Evolutionary conservation across 352 stramenopile genomes (phyloP).

Genomic region (Phytopythium sindhum): DNA sequence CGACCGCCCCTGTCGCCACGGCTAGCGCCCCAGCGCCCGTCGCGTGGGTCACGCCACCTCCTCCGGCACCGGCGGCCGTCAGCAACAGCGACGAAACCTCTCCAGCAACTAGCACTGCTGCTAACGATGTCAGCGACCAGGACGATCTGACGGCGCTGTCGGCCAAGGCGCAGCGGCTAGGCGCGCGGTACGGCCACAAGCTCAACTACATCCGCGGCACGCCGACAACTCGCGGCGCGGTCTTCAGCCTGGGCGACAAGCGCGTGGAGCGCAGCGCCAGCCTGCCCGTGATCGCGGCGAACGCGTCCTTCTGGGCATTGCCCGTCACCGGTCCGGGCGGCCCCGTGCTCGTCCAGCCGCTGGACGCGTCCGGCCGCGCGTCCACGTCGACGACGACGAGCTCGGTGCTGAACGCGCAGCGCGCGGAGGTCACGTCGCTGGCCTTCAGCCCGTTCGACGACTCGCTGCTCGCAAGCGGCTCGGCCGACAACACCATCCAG

Average conservation of each 20-base stretch:
- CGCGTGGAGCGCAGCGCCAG: slow-evolving; percentile 31
- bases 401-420: slow-evolving; percentile 63
- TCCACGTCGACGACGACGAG: slow-evolving; percentile 17
- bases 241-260: slow-evolving; percentile 54
- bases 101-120: too few relatives aligned
- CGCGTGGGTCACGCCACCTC: slow-evolving; percentile 15
- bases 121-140: background rate
- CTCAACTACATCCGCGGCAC: slow-evolving; percentile 78
- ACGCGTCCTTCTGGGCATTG: slow-evolving; percentile 49
- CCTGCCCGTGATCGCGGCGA: slow-evolving; percentile 47
- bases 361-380: slow-evolving; percentile 49
- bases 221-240: slow-evolving; percentile 47
- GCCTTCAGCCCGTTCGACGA: slow-evolving; percentile 61
- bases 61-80: background rate
- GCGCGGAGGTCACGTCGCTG: slow-evolving; percentile 54
- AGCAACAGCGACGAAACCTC: background rate
- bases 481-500: slow-evolving; percentile 53
- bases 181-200: slow-evolving; percentile 72
- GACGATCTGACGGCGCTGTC: slow-evolving; percentile 36
- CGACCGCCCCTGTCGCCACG: background rate
- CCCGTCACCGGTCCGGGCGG: slow-evolving; percentile 57
- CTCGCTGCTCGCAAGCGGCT: slow-evolving; percentile 52
- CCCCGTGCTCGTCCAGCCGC: slow-evolving; percentile 53
- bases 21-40: background rate
- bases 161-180: slow-evolving; percentile 62